phyloP scores from a whole-genome alignment of 257 asterid species.

The Buddleja alternifolia region DNA sequence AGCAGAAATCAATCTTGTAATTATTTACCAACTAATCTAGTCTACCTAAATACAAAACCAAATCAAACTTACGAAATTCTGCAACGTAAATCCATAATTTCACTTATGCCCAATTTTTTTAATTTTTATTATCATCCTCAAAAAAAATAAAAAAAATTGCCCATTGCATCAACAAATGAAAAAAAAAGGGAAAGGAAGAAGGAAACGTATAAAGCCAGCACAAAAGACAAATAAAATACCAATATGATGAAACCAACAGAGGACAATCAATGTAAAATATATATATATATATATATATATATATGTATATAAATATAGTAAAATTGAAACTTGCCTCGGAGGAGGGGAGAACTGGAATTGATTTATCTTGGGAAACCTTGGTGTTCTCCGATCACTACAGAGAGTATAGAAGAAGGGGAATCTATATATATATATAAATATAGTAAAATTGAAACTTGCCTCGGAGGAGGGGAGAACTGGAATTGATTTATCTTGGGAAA shows the following conservation, averaged over 20 bases:
- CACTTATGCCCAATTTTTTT: constrained; percentile 9
- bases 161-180: background rate
- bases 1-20: constrained; percentile 5
- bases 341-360: constrained; percentile 12
- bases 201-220: background rate
- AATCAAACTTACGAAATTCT: constrained; percentile 12
- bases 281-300: no score
- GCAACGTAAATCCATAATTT: constrained; percentile 23
- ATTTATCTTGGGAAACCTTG: constrained; percentile 4
- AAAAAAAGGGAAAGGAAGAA: background rate
- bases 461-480: constrained; percentile 19
- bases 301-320: background rate
- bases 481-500: constrained; percentile 8
- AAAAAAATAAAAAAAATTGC: background rate
- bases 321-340: constrained; percentile 31
- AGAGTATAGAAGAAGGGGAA: background rate
- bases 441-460: constrained; percentile 27
- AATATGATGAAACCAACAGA: background rate
- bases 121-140: constrained; percentile 2
- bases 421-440: background rate
- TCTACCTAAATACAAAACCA: constrained; percentile 13
- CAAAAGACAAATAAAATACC: constrained; percentile 5
- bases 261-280: background rate
- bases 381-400: background rate
- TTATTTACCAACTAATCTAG: constrained; percentile 18